These are phyloP conservation scores for Quercus dentata DNA, from an alignment of 306 rosid species.

Conservation along the genomic window DNA sequence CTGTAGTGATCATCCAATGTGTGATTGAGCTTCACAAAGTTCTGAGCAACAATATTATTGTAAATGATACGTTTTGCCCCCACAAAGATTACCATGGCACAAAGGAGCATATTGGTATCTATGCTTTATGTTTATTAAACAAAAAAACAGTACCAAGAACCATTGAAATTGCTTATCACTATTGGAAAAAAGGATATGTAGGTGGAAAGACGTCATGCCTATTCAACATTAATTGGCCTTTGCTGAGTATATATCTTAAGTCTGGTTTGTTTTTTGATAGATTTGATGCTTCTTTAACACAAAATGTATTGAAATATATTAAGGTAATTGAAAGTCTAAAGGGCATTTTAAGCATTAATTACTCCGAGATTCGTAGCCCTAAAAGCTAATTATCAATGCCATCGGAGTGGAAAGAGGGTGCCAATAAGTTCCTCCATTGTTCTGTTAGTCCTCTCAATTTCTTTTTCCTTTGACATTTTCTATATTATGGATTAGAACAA, in stretches of 20 bases:
- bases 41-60: neutral
- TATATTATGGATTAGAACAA: no score
- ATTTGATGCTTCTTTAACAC: conserved; percentile 22
- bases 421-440: no score
- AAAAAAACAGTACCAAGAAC: conserved; percentile 14
- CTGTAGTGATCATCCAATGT: neutral
- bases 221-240: neutral
- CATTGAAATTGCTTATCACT: conserved; percentile 19
- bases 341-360: neutral
- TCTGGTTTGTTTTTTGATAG: conserved; percentile 1
- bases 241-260: conserved; percentile 1
- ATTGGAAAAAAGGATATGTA: neutral
- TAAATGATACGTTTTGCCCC: conserved; percentile 11
- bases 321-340: neutral
- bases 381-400: neutral
- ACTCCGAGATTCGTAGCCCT: neutral
- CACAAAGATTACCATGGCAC: neutral
- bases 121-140: conserved; percentile 14
- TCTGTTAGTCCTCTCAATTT: no score
- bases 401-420: neutral
- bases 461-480: no score
- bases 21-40: neutral
- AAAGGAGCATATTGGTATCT: conserved; percentile 23
- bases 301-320: conserved; percentile 13
- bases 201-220: neutral